Conservation (phyloP, 2,329 filamentous ascomycete genomes). For the Alternaria triticimaculans region DNA sequence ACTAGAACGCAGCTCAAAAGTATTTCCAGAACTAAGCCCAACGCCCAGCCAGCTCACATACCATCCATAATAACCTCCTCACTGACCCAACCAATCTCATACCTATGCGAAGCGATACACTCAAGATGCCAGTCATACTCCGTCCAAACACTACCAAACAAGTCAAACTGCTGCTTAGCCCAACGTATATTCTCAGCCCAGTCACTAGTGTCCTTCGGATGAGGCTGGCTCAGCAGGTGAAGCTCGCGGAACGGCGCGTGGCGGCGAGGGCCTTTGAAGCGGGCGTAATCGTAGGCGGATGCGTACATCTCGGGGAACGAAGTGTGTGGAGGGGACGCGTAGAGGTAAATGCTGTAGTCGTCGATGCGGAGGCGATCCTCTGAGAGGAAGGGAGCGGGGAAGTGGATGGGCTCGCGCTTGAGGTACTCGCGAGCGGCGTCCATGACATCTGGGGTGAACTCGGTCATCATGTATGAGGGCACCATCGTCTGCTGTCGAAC, state of each 20-base stretch:
- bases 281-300: conserved; percentile 19
- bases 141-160: conserved; percentile 34
- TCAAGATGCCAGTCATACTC: conserved; percentile 36
- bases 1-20: rapidly evolving
- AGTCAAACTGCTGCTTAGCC: conserved; percentile 36
- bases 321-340: conserved; percentile 17
- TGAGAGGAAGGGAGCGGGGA: conserved; percentile 24
- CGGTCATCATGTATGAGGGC: neutral
- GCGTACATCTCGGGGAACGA: conserved; percentile 16
- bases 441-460: conserved; percentile 12
- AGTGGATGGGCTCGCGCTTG: conserved; percentile 6
- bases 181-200: conserved; percentile 46
- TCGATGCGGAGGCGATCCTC: conserved; percentile 29
- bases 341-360: conserved; percentile 18
- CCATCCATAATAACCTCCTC: conserved; percentile 20
- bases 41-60: neutral
- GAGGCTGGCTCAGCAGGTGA: conserved; percentile 29
- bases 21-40: neutral
- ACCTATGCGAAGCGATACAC: conserved; percentile 27
- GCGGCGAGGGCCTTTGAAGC: conserved; percentile 28
- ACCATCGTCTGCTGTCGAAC: neutral
- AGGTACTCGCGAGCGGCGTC: conserved; percentile 6
- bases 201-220: conserved; percentile 23
- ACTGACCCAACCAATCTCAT: conserved; percentile 32
- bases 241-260: conserved; percentile 34